Base-by-base conservation (phyloP, 441 rosid genomes). In the Eutrema salsugineum region DNA sequence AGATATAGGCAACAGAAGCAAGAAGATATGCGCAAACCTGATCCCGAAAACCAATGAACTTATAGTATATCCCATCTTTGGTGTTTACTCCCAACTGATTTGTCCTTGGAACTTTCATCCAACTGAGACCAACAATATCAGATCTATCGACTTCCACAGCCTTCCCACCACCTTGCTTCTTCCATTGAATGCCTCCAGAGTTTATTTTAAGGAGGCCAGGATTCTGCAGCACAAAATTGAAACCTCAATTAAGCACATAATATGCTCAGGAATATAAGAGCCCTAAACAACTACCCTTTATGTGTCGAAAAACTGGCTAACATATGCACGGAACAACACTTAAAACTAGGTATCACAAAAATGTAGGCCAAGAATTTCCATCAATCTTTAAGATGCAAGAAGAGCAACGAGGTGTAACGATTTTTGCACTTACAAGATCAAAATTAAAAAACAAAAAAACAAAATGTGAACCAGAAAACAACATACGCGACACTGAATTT, bases 141-240 rank as follows among this genome's bases (percentile, higher is more conserved):
- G 88, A 70, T 79, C 88, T 90, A 59, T 89, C 97, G 42, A 95
- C 96, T 84, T 92, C 98, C 24, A 92, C 97, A 50, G 93, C 91
- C 78, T 92, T 94, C 22, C 98, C 99, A 64, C 99, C 99, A 22
- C 97, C 99, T 80, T 79, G 93, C 79, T 93, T 94, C 93, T 91
- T 94, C 99, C 99, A 95, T 65, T 76, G 75, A 48, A 95, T 89
- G 0, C 97, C 97, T 57, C 96, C 91, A 0, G 92, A 81, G 75
- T 58, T 75, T 11, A 94, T 82, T 76, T 87, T 94, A 35, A 90
- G 86, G 62, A 89, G 93, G 3, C 99, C 99, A 9, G 93, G 87
- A 67, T 92, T 92, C 99, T 94, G 83, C 85, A 80, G 30, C 15
- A 35, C 71, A 63, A 59, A 71, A 65, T 55, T 1, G 17, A 53